Percentiles rank a stretch among this genome's conserved stretches.
Conservation (phyloP, 2,329 filamentous ascomycete species). For the Dactylellina leptospora region DNA sequence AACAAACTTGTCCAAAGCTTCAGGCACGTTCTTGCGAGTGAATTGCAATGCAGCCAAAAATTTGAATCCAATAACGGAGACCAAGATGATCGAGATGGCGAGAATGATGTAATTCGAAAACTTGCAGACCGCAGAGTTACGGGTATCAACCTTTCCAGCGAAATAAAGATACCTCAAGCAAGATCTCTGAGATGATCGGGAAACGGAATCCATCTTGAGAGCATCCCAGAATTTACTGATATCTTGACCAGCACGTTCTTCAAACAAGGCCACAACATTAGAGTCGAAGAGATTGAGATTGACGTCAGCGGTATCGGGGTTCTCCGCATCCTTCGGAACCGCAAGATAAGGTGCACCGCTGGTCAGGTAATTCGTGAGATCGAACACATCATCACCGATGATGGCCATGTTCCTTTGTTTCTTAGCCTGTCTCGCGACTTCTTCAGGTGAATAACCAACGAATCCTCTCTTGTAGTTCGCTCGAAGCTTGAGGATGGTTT, state of each 20-base stretch:
- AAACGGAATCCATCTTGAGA: conserved; percentile 68
- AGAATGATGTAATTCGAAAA: conserved; percentile 92
- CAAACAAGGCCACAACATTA: conserved; percentile 78
- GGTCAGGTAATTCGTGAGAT: conserved; percentile 81
- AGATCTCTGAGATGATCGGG: conserved; percentile 75
- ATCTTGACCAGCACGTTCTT: conserved; percentile 77
- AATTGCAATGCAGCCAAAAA: conserved; percentile 97
- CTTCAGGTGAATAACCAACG: conserved; percentile 81
- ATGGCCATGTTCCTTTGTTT: conserved; percentile 76
- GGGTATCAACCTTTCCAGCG: conserved; percentile 87
- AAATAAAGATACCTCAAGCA: conserved; percentile 97
- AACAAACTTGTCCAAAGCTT: conserved; percentile 97
- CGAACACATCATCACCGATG: conserved; percentile 82
- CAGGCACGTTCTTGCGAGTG: conserved; percentile 85
- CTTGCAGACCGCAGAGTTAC: conserved; percentile 82
- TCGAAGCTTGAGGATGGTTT: conserved; percentile 82
- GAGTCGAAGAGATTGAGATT: conserved; percentile 79
- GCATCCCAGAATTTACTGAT: conserved; percentile 83
- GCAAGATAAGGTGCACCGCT: conserved; percentile 71
- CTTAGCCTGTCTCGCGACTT: conserved; percentile 74
- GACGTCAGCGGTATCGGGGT: conserved; percentile 61
- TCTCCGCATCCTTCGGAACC: conserved; percentile 66
- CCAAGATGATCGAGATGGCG: conserved; percentile 81
- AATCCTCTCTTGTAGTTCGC: conserved; percentile 84
- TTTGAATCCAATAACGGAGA: conserved; percentile 88